Base-by-base conservation (phyloP, 495 filamentous ascomycete species). In the Hyaloscypha hepaticicola region DNA sequence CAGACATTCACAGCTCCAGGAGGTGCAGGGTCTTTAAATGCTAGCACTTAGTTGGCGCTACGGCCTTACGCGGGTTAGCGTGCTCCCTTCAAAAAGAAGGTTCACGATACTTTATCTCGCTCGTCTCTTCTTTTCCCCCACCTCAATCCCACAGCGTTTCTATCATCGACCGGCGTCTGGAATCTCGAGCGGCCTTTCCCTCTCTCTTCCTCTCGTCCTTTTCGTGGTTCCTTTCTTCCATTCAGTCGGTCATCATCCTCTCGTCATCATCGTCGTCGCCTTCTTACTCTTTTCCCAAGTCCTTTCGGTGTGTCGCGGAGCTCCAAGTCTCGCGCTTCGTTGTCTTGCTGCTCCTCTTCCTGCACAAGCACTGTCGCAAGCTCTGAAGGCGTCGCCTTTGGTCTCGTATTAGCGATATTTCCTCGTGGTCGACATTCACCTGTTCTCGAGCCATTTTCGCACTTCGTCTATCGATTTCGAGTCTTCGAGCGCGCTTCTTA, bases 161-260 rank as follows among this genome's bases (percentile, higher is more conserved):
- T 56, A 70, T 71, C 73, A 74, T 70, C 72, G 60, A 68, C 69
- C 67, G 68, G 72, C 69, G 69, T 72, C 71, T 76, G 76, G 76
- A 76, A 77, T 75, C 76, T 72, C 63, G 76, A 76, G 78, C 75
- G 77, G 75, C 61, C 56, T 74, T 77, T 73, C 75, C 74, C 76
- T 77, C 69, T 74, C 74, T 78, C 61, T 78, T 77, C 77, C 77
- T 77, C 75, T 76, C 75, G 79, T 80, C 81, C 71, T 79, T 81
- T 80, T 78, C 72, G 69, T 75, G 74, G 64, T 72, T 71, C 62
- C 70, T 71, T 70, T 74, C 66, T 64, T 74, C 62, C 61, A 64
- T 71, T 69, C 65, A 59, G 71, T 61, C 67, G n/a, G 33, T 61
- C 58, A 52, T 69, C 58, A 70, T 64, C 67, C 58, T 67, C 64